Base-by-base conservation (phyloP, 2,329 filamentous ascomycete species). In the Septoria petroselini region DNA sequence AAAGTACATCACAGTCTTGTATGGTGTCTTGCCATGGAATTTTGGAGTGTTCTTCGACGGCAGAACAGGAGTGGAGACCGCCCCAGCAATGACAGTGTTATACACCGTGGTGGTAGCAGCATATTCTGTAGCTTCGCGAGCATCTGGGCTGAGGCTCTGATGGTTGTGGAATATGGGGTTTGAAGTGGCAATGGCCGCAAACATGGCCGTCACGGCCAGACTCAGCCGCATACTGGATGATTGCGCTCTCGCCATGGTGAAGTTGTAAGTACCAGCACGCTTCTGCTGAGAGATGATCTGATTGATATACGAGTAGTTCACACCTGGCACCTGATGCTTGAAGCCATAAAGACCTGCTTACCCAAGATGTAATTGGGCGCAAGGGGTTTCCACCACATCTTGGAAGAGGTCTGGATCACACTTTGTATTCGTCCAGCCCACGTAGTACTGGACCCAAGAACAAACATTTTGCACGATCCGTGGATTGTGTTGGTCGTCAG, bases 1-100 rank as follows among this genome's bases (percentile, higher is more conserved):
- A 15, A 54, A 58, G 49, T 58, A 58, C 27, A 58, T 43, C 9
- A 51, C 54, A 7, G 56, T 48, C 19, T 54, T 58, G 56, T 50
- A 46, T 17, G 34, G 34, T n/a, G 35, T 39, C 35, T 29, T 40
- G 43, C 35, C 35, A 11, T 40, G 15, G 38, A 18, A 38, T 2
- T 18, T 19, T 21, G 35, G 15, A 3, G 35, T 19, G 35, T 15
- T 7, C 35, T 38, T 47, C 11, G 35, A 38, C 12, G 15, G 11
- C 8, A 17, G 21, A 7, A 19, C 35, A 9, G 11, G 11, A 5
- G 35, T 38, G 15, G 35, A 19, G 12, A 9, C 4, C 4, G 35
- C 35, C 4, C 11, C 19, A 19, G 35, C 35, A 12, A 18, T 38
- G 3, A 38, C 35, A 19, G 35, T 38, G 18, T 19, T 23, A 19